Base-by-base conservation (phyloP, 495 filamentous ascomycete genomes). In the Extremus antarcticus region DNA sequence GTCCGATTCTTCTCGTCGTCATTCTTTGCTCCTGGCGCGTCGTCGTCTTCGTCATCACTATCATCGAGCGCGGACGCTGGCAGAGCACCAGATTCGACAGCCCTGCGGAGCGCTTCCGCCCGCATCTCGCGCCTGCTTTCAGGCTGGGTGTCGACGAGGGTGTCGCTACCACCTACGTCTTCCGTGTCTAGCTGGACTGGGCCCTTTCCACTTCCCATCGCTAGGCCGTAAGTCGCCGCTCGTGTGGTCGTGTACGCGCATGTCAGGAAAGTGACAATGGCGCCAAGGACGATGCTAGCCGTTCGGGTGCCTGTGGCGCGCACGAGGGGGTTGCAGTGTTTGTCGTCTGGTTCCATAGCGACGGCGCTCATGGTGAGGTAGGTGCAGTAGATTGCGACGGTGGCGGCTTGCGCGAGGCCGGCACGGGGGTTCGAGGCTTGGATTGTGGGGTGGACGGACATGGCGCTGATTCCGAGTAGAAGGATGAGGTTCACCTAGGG, bases 281-380 rank as follows among this genome's bases (percentile, higher is more conserved):
- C 92, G 53, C 92, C 92, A 61, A 98, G 73, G 50, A 97, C 79
- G 55, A 96, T 80, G 47, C 86, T 90, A 0, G 87, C 90, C 1
- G 85, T 92, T 41, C 92, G 80, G n/a, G 91, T 91, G 53, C 87
- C 89, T 35, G 86, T 82, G 19, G 91, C 90, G 40, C 89, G 86
- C 50, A 95, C 76, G 47, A 97, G 73, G 2, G 92, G 92, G 73
- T 98, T 98, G 79, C 92, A 98, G 49, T 86, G 78, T 54, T 83
- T 80, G 70, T 96, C 90, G 72, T 98, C 92, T 2, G 92, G 92
- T 63, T 98, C 91, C 92, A 98, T 97, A 53, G 87, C 91, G 1
- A 98, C 94, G 51, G 92, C 94, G 2, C 90, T 95, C 83, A 98
- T 88, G 63, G 92, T 98, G 45, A 98, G 81, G 66, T 98, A 98